Percentiles rank a stretch among this genome's conserved stretches.
Evolutionary conservation across 2,329 filamentous ascomycete species (phyloP).

Genomic region (Paramyrothecium roridum): DNA sequence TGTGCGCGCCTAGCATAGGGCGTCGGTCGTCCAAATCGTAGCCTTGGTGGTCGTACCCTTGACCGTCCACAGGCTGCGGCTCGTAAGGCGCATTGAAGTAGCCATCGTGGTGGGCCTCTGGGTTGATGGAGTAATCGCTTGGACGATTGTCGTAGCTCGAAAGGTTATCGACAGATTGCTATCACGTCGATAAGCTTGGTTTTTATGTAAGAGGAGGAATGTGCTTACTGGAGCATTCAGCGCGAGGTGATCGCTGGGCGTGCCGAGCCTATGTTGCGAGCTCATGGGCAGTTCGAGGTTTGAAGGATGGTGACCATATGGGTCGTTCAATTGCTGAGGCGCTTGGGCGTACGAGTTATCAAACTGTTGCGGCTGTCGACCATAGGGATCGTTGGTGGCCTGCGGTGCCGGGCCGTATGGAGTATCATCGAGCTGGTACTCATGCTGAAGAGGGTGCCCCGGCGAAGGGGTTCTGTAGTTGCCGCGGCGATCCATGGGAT

Average conservation of each 20-base stretch:
- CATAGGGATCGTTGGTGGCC: conserved; percentile 13
- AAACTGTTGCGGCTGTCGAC: neutral
- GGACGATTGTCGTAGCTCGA: conserved; percentile 44
- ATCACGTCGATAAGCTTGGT: neutral
- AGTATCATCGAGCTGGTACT: conserved; percentile 81
- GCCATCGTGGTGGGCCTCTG: conserved; percentile 81
- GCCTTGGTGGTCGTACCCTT: conserved; percentile 52
- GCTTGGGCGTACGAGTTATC: neutral
- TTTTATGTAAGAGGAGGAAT: neutral
- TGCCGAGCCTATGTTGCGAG: conserved; percentile 38
- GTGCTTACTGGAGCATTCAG: conserved; percentile 78
- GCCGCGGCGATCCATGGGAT: conserved; percentile 51
- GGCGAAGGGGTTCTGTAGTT: conserved; percentile 70
- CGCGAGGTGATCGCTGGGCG: conserved; percentile 72
- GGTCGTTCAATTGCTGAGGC: conserved; percentile 2
- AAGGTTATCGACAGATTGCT: conserved; percentile 54
- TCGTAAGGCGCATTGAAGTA: conserved; percentile 85
- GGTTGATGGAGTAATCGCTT: conserved; percentile 72
- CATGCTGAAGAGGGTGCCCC: conserved; percentile 66
- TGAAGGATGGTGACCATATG: conserved; percentile 14
- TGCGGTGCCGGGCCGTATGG: conserved; percentile 54
- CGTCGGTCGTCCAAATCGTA: conserved; percentile 70
- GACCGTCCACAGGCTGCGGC: conserved; percentile 58
- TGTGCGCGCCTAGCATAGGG: conserved; percentile 70
- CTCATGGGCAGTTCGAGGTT: conserved; percentile 24